Evolutionary conservation across 2,329 filamentous ascomycete genomes (phyloP).

Genomic region (Paradendryphiella salina): DNA sequence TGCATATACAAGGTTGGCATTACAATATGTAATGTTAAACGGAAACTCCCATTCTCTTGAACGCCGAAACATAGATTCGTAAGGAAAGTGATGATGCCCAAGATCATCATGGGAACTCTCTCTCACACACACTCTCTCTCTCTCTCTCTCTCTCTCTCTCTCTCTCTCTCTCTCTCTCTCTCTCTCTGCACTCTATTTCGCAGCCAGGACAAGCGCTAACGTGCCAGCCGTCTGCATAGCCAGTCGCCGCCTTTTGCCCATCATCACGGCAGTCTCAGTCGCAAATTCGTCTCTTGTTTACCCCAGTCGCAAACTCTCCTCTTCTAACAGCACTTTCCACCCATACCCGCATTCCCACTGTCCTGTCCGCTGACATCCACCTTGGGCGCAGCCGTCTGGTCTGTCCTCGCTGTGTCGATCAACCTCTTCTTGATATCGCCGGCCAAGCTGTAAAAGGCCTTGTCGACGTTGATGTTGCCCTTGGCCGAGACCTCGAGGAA

Average conservation of each 20-base stretch:
- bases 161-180: conserved; percentile 5
- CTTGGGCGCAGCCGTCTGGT: conserved; percentile 47
- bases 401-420: conserved; percentile 85
- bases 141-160: conserved; percentile 5
- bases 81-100: conserved; percentile 12
- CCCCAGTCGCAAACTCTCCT: neutral
- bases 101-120: conserved; percentile 8
- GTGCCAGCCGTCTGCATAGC: neutral
- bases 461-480: conserved; percentile 99
- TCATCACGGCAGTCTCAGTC: neutral
- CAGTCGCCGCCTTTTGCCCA: neutral
- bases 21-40: conserved; percentile 15
- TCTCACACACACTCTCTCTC: conserved; percentile 6
- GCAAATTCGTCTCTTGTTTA: neutral
- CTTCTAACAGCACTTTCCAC: conserved; percentile 47
- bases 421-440: conserved; percentile 98
- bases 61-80: conserved; percentile 7
- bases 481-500: conserved; percentile 99
- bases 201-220: conserved; percentile 7
- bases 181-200: conserved; percentile 1
- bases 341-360: conserved; percentile 34
- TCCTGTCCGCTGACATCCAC: conserved; percentile 43
- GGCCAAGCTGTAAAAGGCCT: conserved; percentile 94
- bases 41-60: conserved; percentile 9
- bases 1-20: conserved; percentile 16